These are phyloP conservation scores for Ceratocystis eucalypticola DNA, from an alignment of 2,329 filamentous ascomycete genomes.

Conservation along the genomic window DNA sequence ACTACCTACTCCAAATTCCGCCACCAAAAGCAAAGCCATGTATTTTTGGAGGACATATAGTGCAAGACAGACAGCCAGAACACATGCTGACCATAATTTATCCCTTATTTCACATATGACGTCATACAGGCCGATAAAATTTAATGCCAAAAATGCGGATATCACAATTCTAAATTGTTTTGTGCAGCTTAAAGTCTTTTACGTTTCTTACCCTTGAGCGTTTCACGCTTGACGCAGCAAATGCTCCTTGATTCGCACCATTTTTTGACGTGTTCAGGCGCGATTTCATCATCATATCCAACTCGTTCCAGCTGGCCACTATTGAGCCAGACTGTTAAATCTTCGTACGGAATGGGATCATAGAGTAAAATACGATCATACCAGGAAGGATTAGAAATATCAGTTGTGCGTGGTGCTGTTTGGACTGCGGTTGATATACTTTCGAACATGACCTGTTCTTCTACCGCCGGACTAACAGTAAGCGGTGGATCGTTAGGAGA, in stretches of 20 bases:
- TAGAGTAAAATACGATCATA: conserved; percentile 89
- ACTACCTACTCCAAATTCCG: background rate
- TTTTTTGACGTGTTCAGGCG: conserved; percentile 54
- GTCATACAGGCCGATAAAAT: background rate
- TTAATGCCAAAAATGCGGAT: background rate
- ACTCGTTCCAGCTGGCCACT: conserved; percentile 48
- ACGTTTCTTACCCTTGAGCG: conserved; percentile 37
- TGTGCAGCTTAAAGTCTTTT: conserved; percentile 30
- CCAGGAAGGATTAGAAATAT: conserved; percentile 52
- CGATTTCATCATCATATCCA: conserved; percentile 53
- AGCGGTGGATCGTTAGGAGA: conserved; percentile 35
- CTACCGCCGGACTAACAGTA: conserved; percentile 27
- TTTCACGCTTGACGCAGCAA: conserved; percentile 64
- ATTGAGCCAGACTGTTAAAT: conserved; percentile 73
- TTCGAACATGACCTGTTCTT: conserved; percentile 35
- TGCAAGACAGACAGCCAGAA: background rate
- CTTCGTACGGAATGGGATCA: conserved; percentile 78
- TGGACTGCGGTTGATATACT: conserved; percentile 44
- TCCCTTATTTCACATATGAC: background rate
- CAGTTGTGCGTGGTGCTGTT: conserved; percentile 35
- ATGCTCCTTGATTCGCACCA: conserved; percentile 86
- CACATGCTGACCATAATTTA: background rate
- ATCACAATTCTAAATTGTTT: background rate
- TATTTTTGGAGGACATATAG: background rate
- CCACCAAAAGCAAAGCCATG: background rate